Base-by-base conservation (phyloP, 2,329 filamentous ascomycete species). In the Penicillium frequentans region DNA sequence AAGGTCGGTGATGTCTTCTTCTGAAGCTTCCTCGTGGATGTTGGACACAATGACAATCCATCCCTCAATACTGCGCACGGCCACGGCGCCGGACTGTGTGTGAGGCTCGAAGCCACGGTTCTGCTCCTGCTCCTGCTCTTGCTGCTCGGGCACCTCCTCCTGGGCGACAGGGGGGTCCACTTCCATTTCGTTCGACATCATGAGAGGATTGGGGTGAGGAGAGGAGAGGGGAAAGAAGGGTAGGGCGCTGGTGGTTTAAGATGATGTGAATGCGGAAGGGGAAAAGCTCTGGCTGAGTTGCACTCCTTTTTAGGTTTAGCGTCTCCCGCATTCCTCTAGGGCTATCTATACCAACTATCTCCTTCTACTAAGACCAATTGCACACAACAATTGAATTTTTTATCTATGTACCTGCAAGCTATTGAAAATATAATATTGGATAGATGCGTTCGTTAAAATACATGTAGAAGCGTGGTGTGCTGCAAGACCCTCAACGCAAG, bases 41-140 rank as follows among this genome's bases (percentile, higher is more conserved):
- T 88, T 88, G n/a, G 85, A 86, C 54, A 81, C 85, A n/a, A 87
- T 81, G 59, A 88, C 79, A 70, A 88, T 88, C 86, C 86, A 88
- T 61, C 86, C 86, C 70, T 88, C 86, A 65, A 88, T 88, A 66
- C 83, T 86, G 70, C 86, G 84, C 46, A 88, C 86, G 9, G 85
- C 85, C 75, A 80, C 78, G 26, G 79, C 77, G 56, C 74, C 76
- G 21, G 75, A 66, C 29, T 75, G 66, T 47, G 79, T 81, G 63
- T 73, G 76, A 49, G 76, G 71, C 61, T 81, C 79, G 56, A 67
- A 67, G 44, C 68, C 69, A 54, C 67, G 67, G 54, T 65, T 65
- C 27, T 68, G 65, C 35, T 39, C 35, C 56, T 73, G 65, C 55
- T 77, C 72, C 31, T 70, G 71, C 39, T 42, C 65, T 23, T 68